Evolutionary conservation across 495 filamentous ascomycete species (phyloP).

Genomic region (Penicillium macrosclerotiorum): DNA sequence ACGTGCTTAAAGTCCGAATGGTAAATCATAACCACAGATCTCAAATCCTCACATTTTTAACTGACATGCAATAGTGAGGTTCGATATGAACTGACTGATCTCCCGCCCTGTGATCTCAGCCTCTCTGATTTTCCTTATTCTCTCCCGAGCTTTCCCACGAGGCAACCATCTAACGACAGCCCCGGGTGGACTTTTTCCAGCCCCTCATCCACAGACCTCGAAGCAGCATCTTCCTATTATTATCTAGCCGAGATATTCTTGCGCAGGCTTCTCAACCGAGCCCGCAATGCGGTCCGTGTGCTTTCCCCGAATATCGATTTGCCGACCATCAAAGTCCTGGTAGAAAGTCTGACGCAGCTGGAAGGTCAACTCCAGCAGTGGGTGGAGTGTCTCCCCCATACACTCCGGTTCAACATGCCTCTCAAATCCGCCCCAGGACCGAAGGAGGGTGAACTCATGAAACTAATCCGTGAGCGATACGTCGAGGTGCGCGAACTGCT

Average conservation of each 20-base stretch:
- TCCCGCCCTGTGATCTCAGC: constrained; percentile 30
- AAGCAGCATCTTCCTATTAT: constrained; percentile 35
- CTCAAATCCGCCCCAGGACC: constrained; percentile 19
- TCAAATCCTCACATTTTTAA: background rate
- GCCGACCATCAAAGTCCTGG: constrained; percentile 24
- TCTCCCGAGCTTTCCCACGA: constrained; percentile 29
- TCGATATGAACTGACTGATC: constrained; percentile 32
- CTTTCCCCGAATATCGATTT: constrained; percentile 27
- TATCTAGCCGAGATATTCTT: constrained; percentile 41
- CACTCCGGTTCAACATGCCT: constrained; percentile 33
- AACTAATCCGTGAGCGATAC: constrained; percentile 36
- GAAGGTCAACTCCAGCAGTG: constrained; percentile 37
- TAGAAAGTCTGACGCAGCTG: constrained; percentile 28
- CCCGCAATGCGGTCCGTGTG: constrained; percentile 32
- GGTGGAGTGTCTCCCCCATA: constrained; percentile 32
- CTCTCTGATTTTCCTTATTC: constrained; percentile 35
- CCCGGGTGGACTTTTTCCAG: constrained; percentile 16
- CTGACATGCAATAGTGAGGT: constrained; percentile 24
- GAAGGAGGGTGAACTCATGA: constrained; percentile 31
- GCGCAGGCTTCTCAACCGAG: constrained; percentile 36
- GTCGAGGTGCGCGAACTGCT: constrained; percentile 40
- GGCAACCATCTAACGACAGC: constrained; percentile 12
- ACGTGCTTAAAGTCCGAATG: constrained; percentile 42
- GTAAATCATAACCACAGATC: constrained; percentile 7
- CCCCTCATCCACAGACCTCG: constrained; percentile 21